A percentile compares a stretch with the other conserved stretches of the same genome.
These are phyloP conservation scores for Backusella circina DNA, from an alignment of 192 early-diverging fungal species.

Conservation along the genomic window DNA sequence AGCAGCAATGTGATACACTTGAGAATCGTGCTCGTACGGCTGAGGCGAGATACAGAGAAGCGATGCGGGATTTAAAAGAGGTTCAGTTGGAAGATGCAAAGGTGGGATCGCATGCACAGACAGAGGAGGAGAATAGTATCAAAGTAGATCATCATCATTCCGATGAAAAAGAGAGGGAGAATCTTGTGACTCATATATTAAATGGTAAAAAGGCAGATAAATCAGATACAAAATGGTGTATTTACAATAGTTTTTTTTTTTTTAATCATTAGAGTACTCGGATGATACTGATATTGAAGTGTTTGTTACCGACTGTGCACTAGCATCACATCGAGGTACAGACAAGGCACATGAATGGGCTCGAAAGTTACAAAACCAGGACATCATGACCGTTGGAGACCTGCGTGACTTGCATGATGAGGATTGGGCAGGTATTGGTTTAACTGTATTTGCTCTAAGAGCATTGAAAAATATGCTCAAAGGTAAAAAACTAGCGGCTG, in stretches of 20 bases:
- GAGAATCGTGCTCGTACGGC: constrained; percentile 15
- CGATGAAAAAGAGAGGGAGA: not conserved
- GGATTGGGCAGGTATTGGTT: constrained; percentile 65
- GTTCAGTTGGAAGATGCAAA: not conserved
- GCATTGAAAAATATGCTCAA: constrained; percentile 53
- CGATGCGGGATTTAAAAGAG: constrained; percentile 14
- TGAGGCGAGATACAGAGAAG: constrained; percentile 22
- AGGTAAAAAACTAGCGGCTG: constrained; percentile 35
- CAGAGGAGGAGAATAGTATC: not conserved
- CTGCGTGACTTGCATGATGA: constrained; percentile 68
- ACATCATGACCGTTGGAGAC: constrained; percentile 79
- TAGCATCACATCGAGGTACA: constrained; percentile 55
- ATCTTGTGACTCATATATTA: not conserved
- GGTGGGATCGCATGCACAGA: not conserved
- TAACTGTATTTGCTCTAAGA: constrained; percentile 55
- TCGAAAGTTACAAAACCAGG: constrained; percentile 65
- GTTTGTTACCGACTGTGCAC: constrained; percentile 64
- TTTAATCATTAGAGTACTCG: constrained; percentile 36
- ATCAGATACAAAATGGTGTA: too few relatives aligned
- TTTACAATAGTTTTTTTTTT: not conserved
- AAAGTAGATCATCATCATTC: not conserved
- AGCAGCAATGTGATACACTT: constrained; percentile 20
- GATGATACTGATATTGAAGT: constrained; percentile 66
- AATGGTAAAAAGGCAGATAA: not conserved
- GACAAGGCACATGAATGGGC: constrained; percentile 79